phyloP scores from a whole-genome alignment of 495 filamentous ascomycete species.

The Hyaloscypha bicolor region DNA sequence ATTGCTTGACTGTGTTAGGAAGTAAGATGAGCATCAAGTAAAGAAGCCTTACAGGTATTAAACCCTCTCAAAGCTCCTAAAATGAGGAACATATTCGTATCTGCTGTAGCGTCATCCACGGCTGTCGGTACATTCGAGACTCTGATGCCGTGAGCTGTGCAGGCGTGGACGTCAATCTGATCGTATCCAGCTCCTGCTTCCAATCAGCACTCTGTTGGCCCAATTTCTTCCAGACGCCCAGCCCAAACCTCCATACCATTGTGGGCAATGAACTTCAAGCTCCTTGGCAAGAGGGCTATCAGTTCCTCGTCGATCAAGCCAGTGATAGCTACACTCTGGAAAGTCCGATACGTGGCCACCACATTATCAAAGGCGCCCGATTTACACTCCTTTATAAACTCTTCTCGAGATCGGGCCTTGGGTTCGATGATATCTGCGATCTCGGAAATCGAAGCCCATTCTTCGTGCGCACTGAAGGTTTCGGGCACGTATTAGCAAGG shows the following conservation, averaged over 20 bases:
- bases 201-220: conserved; percentile 16
- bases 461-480: conserved; percentile 41
- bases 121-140: conserved; percentile 83
- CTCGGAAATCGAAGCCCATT: conserved; percentile 52
- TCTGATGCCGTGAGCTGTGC: conserved; percentile 62
- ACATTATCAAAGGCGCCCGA: conserved; percentile 70
- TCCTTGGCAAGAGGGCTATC: conserved; percentile 57
- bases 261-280: conserved; percentile 55
- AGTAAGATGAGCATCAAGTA: neutral
- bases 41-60: conserved; percentile 27
- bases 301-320: conserved; percentile 71
- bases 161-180: conserved; percentile 72
- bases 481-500: conserved; percentile 10
- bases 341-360: conserved; percentile 75
- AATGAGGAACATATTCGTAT: conserved; percentile 77
- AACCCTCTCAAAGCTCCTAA: conserved; percentile 67
- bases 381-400: conserved; percentile 75
- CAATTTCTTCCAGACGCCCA: conserved; percentile 24
- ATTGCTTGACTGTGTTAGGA: conserved; percentile 44
- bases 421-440: conserved; percentile 55
- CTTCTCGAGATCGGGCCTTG: conserved; percentile 46
- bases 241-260: conserved; percentile 42
- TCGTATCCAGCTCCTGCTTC: conserved; percentile 74
- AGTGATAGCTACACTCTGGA: conserved; percentile 65
- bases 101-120: conserved; percentile 79